Base-by-base conservation (phyloP, 441 rosid genomes). In the Cnidoscolus chayamansa region DNA sequence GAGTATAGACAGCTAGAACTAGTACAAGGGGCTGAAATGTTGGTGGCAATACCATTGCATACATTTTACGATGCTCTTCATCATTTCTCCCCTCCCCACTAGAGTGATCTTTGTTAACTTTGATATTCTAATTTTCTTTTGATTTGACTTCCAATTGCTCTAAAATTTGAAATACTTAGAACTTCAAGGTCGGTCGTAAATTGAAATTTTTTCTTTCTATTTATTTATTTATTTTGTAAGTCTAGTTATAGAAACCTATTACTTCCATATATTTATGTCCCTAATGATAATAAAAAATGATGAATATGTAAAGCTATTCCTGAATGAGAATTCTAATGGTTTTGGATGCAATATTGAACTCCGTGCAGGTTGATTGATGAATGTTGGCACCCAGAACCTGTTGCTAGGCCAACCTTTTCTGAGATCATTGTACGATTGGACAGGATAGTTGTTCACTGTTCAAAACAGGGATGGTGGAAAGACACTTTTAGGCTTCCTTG, bases 391-490 rank as follows among this genome's bases (percentile, higher is more conserved):
- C 83, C 84, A 43, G 82, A 83, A 53, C 81, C 85, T 37, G 73
- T 81, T 48, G 70, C 72, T 50, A 84, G 97, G 69, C 97, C 97
- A 40, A 85, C 83, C 5, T 92, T 89, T 69, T 82, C 87, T 0
- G 95, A 92, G 81, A 88, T 92, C 72, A 89, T 92, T 9, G 77
- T 84, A 37, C 84, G 97, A 65, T 81, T 92, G 81, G 87, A 88
- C 82, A 88, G 64, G 76, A 86, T 92, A 54, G 85, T 83, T 71
- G 67, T 81, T 37, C 84, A 76, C 13, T 84, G 95, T 81, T 84
- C 97, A 49, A 89, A 85, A 80, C 93, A 88, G 3, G 92, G 92
- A 74, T 83, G 90, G 97, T 92, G 92, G 95, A 92, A 88, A 80
- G 95, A 88, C 45, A 78, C 93, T 19, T 90, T 91, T 79, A 91